Percentiles rank a stretch among this genome's conserved stretches.
These are phyloP conservation scores for Lipomyces mesembrius DNA, from an alignment of 805 yeast species.

Conservation along the genomic window DNA sequence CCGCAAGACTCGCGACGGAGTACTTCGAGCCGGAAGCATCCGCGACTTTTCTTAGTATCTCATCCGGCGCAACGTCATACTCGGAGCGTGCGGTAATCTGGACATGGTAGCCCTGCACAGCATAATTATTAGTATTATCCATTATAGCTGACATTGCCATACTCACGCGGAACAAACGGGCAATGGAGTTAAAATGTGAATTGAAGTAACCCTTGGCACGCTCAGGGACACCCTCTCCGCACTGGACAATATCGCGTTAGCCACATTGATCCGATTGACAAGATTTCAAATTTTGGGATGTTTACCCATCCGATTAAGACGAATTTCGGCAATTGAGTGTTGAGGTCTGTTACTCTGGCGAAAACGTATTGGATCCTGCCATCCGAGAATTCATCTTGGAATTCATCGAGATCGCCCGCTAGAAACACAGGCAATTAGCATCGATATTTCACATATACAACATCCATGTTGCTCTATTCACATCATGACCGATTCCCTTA, in stretches of 20 bases:
- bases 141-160: slow-evolving; percentile 39
- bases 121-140: background rate
- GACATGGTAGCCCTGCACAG: slow-evolving; percentile 76
- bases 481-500: background rate
- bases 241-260: slow-evolving; percentile 40
- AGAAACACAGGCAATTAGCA: background rate
- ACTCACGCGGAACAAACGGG: slow-evolving; percentile 46
- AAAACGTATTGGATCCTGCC: slow-evolving; percentile 89
- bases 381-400: slow-evolving; percentile 80
- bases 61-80: slow-evolving; percentile 83
- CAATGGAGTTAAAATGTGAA: slow-evolving; percentile 49
- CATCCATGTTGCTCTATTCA: background rate
- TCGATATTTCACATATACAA: background rate
- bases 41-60: slow-evolving; percentile 73
- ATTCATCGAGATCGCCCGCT: slow-evolving; percentile 71
- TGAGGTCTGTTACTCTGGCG: slow-evolving; percentile 84
- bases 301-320: slow-evolving; percentile 81
- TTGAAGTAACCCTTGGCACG: slow-evolving; percentile 51
- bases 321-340: slow-evolving; percentile 85
- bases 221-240: slow-evolving; percentile 91
- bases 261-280: background rate
- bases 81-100: slow-evolving; percentile 95
- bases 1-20: slow-evolving; percentile 51
- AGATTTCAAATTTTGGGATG: background rate
- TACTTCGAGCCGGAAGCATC: slow-evolving; percentile 97